phyloP scores from a whole-genome alignment of 73 alveolate species.

The Tetrahymena thermophila region DNA sequence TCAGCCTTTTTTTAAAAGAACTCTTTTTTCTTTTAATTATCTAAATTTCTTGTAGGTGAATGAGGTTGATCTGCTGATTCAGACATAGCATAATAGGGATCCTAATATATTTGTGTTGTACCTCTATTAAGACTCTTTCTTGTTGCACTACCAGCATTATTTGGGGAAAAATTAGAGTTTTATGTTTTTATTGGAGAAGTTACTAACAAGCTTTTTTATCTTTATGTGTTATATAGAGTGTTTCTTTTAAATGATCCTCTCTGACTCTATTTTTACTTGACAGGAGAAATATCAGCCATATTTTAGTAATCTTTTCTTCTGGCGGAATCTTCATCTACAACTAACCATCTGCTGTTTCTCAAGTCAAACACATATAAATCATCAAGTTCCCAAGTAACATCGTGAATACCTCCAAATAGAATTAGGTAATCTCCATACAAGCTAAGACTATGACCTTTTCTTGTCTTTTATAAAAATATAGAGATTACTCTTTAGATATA shows the following conservation, averaged over 20 bases:
- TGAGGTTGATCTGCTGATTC: background rate
- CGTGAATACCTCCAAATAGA: conserved; percentile 76
- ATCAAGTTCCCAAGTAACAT: conserved; percentile 70
- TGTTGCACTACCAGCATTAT: background rate
- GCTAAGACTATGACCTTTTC: conserved; percentile 65
- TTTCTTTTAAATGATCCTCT: background rate
- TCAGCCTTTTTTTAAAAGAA: background rate
- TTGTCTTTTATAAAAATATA: conserved; percentile 24
- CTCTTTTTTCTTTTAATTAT: background rate
- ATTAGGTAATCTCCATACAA: conserved; percentile 28
- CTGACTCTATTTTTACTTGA: background rate
- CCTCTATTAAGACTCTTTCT: background rate
- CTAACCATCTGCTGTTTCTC: conserved; percentile 39
- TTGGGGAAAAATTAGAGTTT: background rate
- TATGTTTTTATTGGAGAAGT: background rate
- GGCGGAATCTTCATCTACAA: conserved; percentile 17
- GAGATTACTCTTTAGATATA: background rate
- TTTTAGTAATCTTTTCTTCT: conserved; percentile 8
- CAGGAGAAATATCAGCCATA: background rate
- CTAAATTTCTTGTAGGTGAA: background rate
- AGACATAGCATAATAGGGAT: background rate
- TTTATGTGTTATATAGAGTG: background rate
- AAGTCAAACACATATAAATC: conserved; percentile 54
- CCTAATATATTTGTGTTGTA: background rate
- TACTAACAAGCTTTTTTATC: background rate